These are phyloP conservation scores for Aspergillus terreus DNA, from an alignment of 2,329 filamentous ascomycete species.

Conservation along the genomic window DNA sequence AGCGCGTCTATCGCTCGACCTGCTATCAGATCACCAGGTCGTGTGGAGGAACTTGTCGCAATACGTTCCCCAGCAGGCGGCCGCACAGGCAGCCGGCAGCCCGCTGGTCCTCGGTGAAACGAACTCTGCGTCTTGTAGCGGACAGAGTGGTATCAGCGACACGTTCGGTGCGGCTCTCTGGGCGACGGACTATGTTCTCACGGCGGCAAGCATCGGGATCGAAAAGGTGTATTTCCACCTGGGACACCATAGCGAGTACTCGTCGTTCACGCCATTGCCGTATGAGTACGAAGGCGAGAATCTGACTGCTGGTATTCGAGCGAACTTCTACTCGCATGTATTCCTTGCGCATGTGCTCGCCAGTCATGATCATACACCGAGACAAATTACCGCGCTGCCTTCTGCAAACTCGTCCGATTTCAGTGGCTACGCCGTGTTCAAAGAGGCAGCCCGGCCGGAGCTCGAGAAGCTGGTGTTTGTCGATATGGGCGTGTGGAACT, in stretches of 20 bases:
- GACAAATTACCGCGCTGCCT: neutral
- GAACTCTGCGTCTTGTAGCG: conserved; percentile 7
- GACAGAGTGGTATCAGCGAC: conserved; percentile 8
- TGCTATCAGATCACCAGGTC: conserved; percentile 5
- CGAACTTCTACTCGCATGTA: conserved; percentile 5
- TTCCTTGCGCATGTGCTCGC: conserved; percentile 5
- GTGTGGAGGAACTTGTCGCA: conserved; percentile 10
- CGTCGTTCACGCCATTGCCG: conserved; percentile 4
- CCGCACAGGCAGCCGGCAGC: neutral
- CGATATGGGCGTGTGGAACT: conserved; percentile 8
- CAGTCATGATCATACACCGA: neutral
- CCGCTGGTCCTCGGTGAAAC: conserved; percentile 9
- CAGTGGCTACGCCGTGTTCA: conserved; percentile 2
- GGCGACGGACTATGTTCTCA: conserved; percentile 9
- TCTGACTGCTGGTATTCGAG: conserved; percentile 1
- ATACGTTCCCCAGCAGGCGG: conserved; percentile 6
- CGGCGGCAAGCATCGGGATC: conserved; percentile 6
- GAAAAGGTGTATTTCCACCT: conserved; percentile 8
- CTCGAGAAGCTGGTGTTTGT: conserved; percentile 6
- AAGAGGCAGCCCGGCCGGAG: neutral
- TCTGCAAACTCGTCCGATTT: conserved; percentile 4
- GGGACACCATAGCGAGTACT: conserved; percentile 12
- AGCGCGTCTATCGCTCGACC: conserved; percentile 1
- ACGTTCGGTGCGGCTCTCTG: conserved; percentile 10
- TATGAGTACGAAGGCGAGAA: conserved; percentile 6